Evolutionary conservation across 2,329 filamentous ascomycete genomes (phyloP), one percentile per base, ranked within the genome.

Genomic region (Pseudocercospora fijiensis): DNA sequence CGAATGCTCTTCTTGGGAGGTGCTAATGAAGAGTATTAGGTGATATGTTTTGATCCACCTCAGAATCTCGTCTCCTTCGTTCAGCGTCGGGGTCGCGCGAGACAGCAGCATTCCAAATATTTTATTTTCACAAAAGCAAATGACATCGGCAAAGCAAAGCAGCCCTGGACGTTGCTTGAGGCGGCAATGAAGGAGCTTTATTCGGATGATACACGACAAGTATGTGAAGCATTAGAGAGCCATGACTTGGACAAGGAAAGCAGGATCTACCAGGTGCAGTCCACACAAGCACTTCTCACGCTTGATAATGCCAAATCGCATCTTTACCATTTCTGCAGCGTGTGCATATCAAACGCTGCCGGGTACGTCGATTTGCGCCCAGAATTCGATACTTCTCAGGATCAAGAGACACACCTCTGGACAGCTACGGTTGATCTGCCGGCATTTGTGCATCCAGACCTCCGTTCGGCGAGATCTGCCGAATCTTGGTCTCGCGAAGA

Each of bases 281-380:
- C 74, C 3, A 84, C 82, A 2, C 79, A 88, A 4, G 91, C 91
- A 0, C 77, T 86, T 11, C 78, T 97, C 13, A 90, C 90, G 10
- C 81, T 92, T 1, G 85, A 90, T 41, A 90, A 90, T 68, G 90
- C 91, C 0, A 85, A 88, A 55, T 77, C 82, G n/a, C 92, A 95
- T 74, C 82, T 98, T 1, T 82, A 90, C 53, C 91, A 96, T 75
- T 96, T 97, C 70, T 97, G 93, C 75, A 79, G 81, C 0, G 63
- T 70, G 13, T 66, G 68, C n/a, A 82, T 83, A 0, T 75, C 92
- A 0, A 82, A 85, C 0, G 78, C 78, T 0, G 80, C 79, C 0
- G 83, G 85, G 26, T 91, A 87, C 71, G 81, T 88, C 6, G 86
- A 92, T 68, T 78, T 79, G 18, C 80, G 84, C 1, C 92, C 93